These are phyloP conservation scores for Globisporangium irregulare DNA, from an alignment of 352 stramenopile species.

Conservation along the genomic window DNA sequence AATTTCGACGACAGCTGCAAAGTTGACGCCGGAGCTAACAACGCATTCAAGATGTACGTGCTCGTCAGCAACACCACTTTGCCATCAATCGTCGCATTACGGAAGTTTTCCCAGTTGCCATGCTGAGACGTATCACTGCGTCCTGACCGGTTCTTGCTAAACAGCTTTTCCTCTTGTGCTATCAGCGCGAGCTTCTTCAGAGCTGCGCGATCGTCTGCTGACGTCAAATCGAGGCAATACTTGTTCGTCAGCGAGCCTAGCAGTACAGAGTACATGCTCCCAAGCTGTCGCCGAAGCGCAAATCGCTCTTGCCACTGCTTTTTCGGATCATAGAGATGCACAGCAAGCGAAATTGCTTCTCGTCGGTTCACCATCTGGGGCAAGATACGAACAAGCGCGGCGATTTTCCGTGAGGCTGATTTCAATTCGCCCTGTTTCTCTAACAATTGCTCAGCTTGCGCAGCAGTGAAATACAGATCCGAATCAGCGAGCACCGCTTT, in stretches of 20 bases:
- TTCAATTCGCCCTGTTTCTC: slow-evolving; percentile 39
- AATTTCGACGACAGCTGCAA: not conserved
- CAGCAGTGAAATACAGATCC: slow-evolving; percentile 62
- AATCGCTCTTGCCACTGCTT: slow-evolving; percentile 58
- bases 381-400: slow-evolving; percentile 38
- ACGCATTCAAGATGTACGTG: slow-evolving; percentile 68
- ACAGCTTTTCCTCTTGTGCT: slow-evolving; percentile 70
- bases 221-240: slow-evolving; percentile 59
- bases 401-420: slow-evolving; percentile 27
- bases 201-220: slow-evolving; percentile 34
- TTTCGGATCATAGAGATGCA: slow-evolving; percentile 31
- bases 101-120: slow-evolving; percentile 89
- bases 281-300: slow-evolving; percentile 51
- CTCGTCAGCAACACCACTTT: slow-evolving; percentile 56
- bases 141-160: slow-evolving; percentile 50
- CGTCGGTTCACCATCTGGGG: slow-evolving; percentile 64
- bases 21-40: slow-evolving; percentile 31
- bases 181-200: slow-evolving; percentile 62
- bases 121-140: slow-evolving; percentile 75
- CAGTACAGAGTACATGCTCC: slow-evolving; percentile 55
- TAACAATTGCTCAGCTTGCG: slow-evolving; percentile 65
- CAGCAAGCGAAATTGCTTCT: slow-evolving; percentile 50
- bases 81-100: slow-evolving; percentile 71
- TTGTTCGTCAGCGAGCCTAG: slow-evolving; percentile 65
- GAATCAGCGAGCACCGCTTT: slow-evolving; percentile 46